phyloP scores from a whole-genome alignment of 192 early-diverging fungal species.

The Coemansia javaensis region DNA sequence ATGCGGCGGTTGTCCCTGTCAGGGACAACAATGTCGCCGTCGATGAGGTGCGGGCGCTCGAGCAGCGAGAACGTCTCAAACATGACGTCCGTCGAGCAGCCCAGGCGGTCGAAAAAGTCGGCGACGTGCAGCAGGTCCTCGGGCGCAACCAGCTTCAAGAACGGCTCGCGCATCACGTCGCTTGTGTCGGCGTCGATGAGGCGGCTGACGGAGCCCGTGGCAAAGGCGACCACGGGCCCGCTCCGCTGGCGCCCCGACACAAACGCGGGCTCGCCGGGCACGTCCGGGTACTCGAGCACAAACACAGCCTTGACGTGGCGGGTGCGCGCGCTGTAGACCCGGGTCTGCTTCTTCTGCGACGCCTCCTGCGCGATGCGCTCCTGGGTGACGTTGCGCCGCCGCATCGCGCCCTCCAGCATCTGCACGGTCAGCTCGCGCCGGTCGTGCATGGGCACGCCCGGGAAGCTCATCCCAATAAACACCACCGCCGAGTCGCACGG shows the following conservation, averaged over 20 bases:
- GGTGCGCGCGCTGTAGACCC: constrained; percentile 6
- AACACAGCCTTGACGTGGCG: constrained; percentile 36
- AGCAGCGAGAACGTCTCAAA: constrained; percentile 32
- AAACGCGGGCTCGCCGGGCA: constrained; percentile 9
- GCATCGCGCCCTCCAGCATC: constrained; percentile 44
- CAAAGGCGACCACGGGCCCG: constrained; percentile 20
- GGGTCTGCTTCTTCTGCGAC: too few species aligned
- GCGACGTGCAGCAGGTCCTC: background rate
- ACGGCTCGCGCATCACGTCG: constrained; percentile 36
- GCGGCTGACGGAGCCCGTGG: constrained; percentile 27
- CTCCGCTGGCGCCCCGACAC: constrained; percentile 32
- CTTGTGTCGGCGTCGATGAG: constrained; percentile 35
- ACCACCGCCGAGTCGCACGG: constrained; percentile 37
- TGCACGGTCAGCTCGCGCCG: constrained; percentile 35
- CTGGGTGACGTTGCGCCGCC: constrained; percentile 13
- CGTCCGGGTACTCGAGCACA: constrained; percentile 28
- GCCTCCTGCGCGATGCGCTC: constrained; percentile 8
- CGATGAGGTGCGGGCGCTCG: constrained; percentile 22
- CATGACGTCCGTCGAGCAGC: constrained; percentile 21
- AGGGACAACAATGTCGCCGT: constrained; percentile 19
- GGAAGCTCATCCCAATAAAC: constrained; percentile 22
- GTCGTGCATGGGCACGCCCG: constrained; percentile 23
- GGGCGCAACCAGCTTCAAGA: constrained; percentile 40
- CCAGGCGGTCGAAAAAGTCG: too few species aligned
- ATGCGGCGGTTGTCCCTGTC: constrained; percentile 16